Evolutionary conservation across 2,329 filamentous ascomycete species (phyloP).

Genomic region (Phaeosphaeria sp.): DNA sequence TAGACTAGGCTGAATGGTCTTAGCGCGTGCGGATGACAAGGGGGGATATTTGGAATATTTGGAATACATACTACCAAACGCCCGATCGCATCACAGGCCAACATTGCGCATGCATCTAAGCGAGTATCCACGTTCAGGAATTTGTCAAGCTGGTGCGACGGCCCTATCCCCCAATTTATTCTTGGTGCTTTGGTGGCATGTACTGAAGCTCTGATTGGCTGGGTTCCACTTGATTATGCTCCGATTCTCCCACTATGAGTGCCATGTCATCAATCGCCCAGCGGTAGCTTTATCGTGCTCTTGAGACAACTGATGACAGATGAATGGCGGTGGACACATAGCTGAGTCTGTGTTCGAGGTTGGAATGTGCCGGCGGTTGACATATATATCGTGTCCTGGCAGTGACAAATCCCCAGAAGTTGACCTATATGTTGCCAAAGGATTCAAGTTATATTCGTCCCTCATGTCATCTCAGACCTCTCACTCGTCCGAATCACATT

Average conservation of each 20-base stretch:
- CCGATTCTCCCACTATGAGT: background rate
- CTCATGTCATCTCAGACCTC: slow-evolving; percentile 21
- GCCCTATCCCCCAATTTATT: background rate
- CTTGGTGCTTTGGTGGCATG: background rate
- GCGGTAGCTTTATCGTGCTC: slow-evolving; percentile 3
- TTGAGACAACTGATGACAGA: background rate
- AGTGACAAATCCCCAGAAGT: slow-evolving; percentile 25
- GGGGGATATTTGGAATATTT: slow-evolving; percentile 24
- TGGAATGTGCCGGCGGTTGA: slow-evolving; percentile 1
- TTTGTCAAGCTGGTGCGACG: slow-evolving; percentile 23
- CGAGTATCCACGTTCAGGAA: slow-evolving; percentile 9
- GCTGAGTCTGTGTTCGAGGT: background rate
- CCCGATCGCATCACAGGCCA: slow-evolving; percentile 8
- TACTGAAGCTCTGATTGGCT: slow-evolving; percentile 13
- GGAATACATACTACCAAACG: slow-evolving; percentile 34
- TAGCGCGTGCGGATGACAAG: slow-evolving; percentile 26
- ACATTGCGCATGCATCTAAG: slow-evolving; percentile 3
- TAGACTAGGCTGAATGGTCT: slow-evolving; percentile 13
- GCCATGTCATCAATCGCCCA: background rate
- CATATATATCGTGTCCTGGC: slow-evolving; percentile 2
- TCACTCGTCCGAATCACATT: slow-evolving; percentile 22
- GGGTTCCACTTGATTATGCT: background rate
- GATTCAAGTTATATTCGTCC: slow-evolving; percentile 1
- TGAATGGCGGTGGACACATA: background rate
- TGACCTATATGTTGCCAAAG: slow-evolving; percentile 17